Evolutionary conservation across 768 basidiomycete genomes (phyloP), one percentile per base, ranked within the genome.

Genomic region (Tricholoma hemisulphureum): DNA sequence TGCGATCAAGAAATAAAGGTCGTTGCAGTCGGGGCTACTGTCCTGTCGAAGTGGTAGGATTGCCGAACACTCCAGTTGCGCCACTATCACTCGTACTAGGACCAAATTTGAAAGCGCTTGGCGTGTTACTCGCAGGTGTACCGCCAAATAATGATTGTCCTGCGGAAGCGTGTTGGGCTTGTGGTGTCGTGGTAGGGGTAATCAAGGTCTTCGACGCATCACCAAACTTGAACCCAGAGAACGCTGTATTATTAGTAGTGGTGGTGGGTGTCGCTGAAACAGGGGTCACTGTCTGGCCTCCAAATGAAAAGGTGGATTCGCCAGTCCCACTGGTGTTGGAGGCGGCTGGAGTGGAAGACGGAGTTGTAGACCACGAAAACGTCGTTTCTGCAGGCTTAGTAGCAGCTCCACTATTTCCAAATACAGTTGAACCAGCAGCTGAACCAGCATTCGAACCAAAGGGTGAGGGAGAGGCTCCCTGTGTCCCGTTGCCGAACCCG

Each of bases 71-170:
- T 10, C 37, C 61, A 6, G 53, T 53, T 9, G 34, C 20, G 34
- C 29, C 56, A n/a, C 43, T 13, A 13, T 23, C 51, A 20, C 39
- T 39, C 5, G 58, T 23, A 28, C 53, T 16, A 1, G 58, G 18
- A 23, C 71, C 70, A 58, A 77, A 76, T 26, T 72, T 72, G 60
- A 76, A 72, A 9, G 70, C 61, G 58, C 65, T 69, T 2, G 71
- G 43, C 21, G 60, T 58, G 23, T 26, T 49, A n/a, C 56, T 39
- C 6, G 60, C 41, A 20, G 63, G 46, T 23, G 60, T 64, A 24
- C 41, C 43, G 11, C 64, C 63, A 49, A 69, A 69, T 4, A 53
- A 49, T 18, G 59, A 64, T 45, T 62, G 51, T 34, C 51, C 63
- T 57, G 61, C 41, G 21, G 67, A 46, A 54, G 69, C 65, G 21